Evolutionary conservation across 371 early-diverging fungal species (phyloP).

Genomic region (Conidiobolus incongruus): DNA sequence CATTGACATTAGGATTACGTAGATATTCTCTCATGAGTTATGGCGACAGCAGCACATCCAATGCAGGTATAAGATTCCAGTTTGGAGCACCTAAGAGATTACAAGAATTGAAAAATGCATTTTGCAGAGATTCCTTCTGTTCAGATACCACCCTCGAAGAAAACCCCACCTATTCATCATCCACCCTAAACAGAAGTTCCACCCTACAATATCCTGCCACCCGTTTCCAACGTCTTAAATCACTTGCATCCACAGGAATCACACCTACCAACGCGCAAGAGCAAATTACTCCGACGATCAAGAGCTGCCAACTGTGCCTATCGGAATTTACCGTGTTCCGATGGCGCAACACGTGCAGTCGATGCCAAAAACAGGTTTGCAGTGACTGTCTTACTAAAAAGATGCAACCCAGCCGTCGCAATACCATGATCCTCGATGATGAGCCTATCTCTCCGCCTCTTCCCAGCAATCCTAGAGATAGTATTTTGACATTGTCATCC

Average conservation of each 20-base stretch:
- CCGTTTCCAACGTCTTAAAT: slow-evolving; percentile 1
- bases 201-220: neutral
- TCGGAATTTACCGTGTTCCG: slow-evolving; percentile 8
- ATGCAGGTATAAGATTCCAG: neutral
- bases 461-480: neutral
- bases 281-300: slow-evolving; percentile 1
- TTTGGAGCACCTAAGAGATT: slow-evolving; percentile 2
- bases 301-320: slow-evolving; percentile 6
- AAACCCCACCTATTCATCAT: neutral
- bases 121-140: slow-evolving; percentile 3
- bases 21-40: neutral
- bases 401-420: neutral
- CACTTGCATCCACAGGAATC: neutral
- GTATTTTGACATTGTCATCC: neutral
- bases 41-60: neutral
- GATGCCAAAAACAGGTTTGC: slow-evolving; percentile 2
- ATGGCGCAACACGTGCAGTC: slow-evolving; percentile 5
- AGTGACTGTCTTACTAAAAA: slow-evolving; percentile 3
- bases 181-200: neutral
- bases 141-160: neutral
- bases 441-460: neutral
- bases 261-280: neutral
- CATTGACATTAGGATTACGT: neutral
- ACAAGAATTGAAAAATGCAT: neutral
- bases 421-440: neutral